A percentile compares a stretch with the other conserved stretches of the same genome.
Evolutionary conservation across 2,329 filamentous ascomycete genomes (phyloP).

Genomic region (Plenodomus biglobosus): DNA sequence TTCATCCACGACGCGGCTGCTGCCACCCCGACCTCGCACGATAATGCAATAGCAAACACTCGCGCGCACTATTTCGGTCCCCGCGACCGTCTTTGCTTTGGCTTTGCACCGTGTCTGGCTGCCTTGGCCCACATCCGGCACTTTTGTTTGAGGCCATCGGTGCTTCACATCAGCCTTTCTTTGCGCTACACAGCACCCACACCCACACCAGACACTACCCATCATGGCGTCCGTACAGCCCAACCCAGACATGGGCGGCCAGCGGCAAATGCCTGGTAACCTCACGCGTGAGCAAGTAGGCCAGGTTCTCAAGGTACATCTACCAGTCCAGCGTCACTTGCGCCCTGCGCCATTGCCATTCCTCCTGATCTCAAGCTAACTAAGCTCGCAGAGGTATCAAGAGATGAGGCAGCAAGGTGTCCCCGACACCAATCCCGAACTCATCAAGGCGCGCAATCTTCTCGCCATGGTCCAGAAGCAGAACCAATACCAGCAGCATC

Average conservation of each 20-base stretch:
- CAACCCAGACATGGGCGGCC: conserved; percentile 67
- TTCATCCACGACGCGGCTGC: conserved; percentile 27
- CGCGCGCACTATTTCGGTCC: conserved; percentile 24
- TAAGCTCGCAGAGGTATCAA: conserved; percentile 72
- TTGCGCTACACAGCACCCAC: conserved; percentile 19
- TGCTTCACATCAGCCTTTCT: conserved; percentile 12
- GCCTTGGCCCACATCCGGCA: conserved; percentile 16
- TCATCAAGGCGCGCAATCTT: conserved; percentile 76
- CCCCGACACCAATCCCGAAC: conserved; percentile 80
- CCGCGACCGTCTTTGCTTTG: conserved; percentile 29
- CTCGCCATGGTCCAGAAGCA: conserved; percentile 70
- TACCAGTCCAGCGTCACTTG: conserved; percentile 3
- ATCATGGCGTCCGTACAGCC: conserved; percentile 80
- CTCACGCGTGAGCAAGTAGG: conserved; percentile 77
- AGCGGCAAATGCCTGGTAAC: conserved; percentile 63
- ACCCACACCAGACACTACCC: conserved; percentile 7
- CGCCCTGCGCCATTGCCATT: conserved; percentile 5
- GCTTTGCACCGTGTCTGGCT: conserved; percentile 23
- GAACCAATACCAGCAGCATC: conserved; percentile 50
- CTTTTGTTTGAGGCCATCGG: conserved; percentile 20
- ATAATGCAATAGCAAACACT: conserved; percentile 41
- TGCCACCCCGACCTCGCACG: conserved; percentile 32
- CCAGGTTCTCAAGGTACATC: conserved; percentile 67
- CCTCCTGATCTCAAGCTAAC: conserved; percentile 9
- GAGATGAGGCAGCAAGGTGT: conserved; percentile 87